Evolutionary conservation across 2,329 filamentous ascomycete species (phyloP).

Genomic region (Xylaria sp.): DNA sequence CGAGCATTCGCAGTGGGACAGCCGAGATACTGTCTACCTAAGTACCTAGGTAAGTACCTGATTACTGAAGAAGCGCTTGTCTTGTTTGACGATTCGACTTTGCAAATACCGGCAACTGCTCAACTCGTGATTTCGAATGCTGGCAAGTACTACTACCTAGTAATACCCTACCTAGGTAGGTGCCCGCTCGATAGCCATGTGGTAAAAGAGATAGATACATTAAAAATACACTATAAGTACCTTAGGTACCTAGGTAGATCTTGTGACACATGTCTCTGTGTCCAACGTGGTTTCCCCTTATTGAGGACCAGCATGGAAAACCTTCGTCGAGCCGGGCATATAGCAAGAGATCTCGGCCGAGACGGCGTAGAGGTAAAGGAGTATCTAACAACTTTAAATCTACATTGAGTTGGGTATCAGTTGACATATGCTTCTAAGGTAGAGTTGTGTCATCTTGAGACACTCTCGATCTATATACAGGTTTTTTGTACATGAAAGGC

Average conservation of each 20-base stretch:
- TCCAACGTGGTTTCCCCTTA: too few relatives aligned
- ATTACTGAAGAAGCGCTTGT: too few relatives aligned
- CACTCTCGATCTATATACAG: conserved; percentile 11
- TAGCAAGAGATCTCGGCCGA: not conserved
- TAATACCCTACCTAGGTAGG: not conserved
- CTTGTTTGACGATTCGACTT: too few relatives aligned
- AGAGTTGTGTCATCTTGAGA: not conserved
- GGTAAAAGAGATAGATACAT: not conserved
- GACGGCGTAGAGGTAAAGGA: not conserved
- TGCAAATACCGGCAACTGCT: too few relatives aligned
- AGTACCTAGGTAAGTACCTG: not conserved
- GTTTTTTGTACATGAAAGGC: conserved; percentile 4
- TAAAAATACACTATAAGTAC: not conserved
- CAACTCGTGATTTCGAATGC: not conserved
- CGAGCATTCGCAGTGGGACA: not conserved
- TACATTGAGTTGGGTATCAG: conserved; percentile 15
- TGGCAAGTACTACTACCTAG: not conserved
- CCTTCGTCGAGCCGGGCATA: not conserved
- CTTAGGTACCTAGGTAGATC: not conserved
- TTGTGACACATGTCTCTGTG: not conserved
- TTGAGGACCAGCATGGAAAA: not conserved
- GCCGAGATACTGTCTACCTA: not conserved
- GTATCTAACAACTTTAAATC: not conserved
- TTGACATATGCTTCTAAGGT: not conserved
- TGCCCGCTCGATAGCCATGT: not conserved